Base-by-base conservation (phyloP, 768 basidiomycete species). In the Suillus placidus region DNA sequence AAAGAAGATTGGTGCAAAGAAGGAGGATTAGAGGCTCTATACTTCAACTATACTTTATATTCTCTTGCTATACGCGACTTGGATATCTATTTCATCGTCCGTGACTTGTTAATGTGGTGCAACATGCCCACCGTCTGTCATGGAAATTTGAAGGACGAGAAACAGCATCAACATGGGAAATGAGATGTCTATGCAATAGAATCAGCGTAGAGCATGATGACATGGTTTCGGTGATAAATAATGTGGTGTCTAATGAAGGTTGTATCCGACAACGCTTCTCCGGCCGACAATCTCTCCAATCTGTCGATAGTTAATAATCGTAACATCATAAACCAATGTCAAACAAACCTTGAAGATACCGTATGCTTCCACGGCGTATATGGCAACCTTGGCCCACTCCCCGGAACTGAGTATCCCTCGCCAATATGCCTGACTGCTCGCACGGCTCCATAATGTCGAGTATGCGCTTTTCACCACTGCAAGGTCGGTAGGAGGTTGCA, bases 261-360 rank as follows among this genome's bases (percentile, higher is more conserved):
- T 86, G 81, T 94, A 95, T 42, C 93, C 94, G 71, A 95, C 82
- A 45, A 94, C 73, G 76, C 86, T 87, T 78, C 93, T 86, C 69
- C 93, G 83, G 10, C 93, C 93, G 66, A 95, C 71, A 64, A 95
- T 95, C 79, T 96, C 94, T 63, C 94, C 94, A 80, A 96, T 87
- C 89, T 93, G 63, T 52, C 62, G 55, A 68, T 32, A 67, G 26
- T 56, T 45, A 20, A 38, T 34, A 40, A 55, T 14, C 14, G 49
- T 20, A 51, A 34, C 42, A 62, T 52, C 51, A 18, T 45, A 45
- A 32, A 30, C 55, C 35, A 62, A 20, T 16, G 23, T 13, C 18
- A 38, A 16, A 34, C 86, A 40, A 67, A 90, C 92, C 83, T 92
- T 92, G 84, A 92, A 97, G 71, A 97, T 90, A 18, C 90, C 89